A percentile compares a stretch with the other conserved stretches of the same genome.
phyloP scores from a whole-genome alignment of 805 yeast genomes.

The Grigorovia transvaalensis region DNA sequence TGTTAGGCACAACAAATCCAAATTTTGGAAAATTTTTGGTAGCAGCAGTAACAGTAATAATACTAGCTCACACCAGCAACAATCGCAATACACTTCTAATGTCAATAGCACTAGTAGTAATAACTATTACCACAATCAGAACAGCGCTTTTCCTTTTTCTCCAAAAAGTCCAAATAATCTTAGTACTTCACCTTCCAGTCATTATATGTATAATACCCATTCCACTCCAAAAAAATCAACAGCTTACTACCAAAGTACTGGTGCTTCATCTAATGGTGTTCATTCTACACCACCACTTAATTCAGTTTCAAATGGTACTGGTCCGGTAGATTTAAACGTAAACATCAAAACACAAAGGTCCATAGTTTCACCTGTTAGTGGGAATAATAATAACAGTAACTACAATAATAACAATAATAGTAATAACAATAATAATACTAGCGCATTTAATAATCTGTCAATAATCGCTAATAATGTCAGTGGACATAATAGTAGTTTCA shows the following conservation, averaged over 20 bases:
- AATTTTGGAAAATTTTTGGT: slow-evolving; percentile 27
- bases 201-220: slow-evolving; percentile 1
- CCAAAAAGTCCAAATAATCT: background rate
- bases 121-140: background rate
- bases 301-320: background rate
- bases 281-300: background rate
- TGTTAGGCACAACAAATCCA: slow-evolving; percentile 11
- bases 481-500: background rate
- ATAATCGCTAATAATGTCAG: background rate
- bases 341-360: background rate
- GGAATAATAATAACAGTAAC: background rate
- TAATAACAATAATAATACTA: background rate
- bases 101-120: background rate
- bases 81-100: background rate
- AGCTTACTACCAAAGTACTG: background rate
- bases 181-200: slow-evolving; percentile 5
- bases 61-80: slow-evolving; percentile 2
- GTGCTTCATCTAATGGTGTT: background rate
- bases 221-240: background rate
- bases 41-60: background rate
- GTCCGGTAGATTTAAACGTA: background rate
- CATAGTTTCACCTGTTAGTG: background rate
- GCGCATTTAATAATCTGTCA: background rate
- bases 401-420: too few species aligned
- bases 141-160: background rate